These are phyloP conservation scores for Rhynchosporium secalis DNA, from an alignment of 2,329 filamentous ascomycete species.

Conservation along the genomic window DNA sequence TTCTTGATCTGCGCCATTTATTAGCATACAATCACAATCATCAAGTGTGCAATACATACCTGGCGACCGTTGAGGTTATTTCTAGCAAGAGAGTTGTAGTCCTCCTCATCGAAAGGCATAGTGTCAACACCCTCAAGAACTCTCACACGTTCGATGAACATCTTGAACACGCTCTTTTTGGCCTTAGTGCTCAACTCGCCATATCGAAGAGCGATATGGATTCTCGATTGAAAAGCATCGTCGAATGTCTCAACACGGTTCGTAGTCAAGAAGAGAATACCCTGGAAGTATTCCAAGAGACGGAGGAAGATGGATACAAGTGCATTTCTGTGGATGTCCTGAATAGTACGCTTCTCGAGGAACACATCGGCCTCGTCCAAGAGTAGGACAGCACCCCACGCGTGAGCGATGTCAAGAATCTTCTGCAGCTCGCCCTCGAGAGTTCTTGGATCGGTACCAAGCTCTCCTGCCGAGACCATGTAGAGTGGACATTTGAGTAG, in stretches of 20 bases:
- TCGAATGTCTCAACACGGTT: constrained; percentile 88
- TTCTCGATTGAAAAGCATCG: constrained; percentile 84
- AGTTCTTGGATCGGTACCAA: constrained; percentile 73
- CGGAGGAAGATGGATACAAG: constrained; percentile 86
- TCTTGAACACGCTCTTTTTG: constrained; percentile 77
- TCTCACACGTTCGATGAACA: constrained; percentile 75
- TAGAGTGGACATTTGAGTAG: constrained; percentile 80
- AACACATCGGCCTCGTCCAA: constrained; percentile 87
- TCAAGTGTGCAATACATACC: constrained; percentile 43
- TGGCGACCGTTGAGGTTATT: constrained; percentile 69
- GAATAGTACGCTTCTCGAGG: constrained; percentile 77
- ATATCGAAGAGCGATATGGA: constrained; percentile 83
- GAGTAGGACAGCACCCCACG: constrained; percentile 82
- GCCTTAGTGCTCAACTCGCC: constrained; percentile 71
- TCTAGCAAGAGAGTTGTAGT: constrained; percentile 65
- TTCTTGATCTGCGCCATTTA: constrained; percentile 69
- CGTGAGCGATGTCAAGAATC: constrained; percentile 82
- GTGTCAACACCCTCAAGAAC: constrained; percentile 61
- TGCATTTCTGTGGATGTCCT: constrained; percentile 82
- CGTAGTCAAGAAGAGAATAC: constrained; percentile 85
- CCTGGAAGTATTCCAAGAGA: constrained; percentile 87
- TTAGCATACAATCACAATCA: constrained; percentile 41
- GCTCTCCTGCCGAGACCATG: constrained; percentile 78
- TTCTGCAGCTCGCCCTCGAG: constrained; percentile 78
- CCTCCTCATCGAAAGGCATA: constrained; percentile 63